Evolutionary conservation across 108 stramenopile genomes (phyloP).

Genomic region (Cyclostephanos invisitatus): DNA sequence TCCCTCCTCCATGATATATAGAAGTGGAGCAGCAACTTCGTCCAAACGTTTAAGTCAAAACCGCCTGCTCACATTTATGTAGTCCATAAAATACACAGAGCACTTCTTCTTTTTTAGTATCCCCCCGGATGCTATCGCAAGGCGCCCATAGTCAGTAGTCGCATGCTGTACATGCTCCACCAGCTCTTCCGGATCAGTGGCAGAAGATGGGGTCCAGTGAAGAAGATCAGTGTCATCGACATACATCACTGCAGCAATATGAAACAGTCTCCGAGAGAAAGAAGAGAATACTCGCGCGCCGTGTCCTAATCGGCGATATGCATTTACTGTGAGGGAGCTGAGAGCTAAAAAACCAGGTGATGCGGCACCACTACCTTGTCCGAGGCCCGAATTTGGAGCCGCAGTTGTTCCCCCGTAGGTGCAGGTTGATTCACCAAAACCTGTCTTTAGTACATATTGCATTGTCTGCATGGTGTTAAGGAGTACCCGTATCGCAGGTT

Average conservation of each 20-base stretch:
- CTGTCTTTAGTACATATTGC: constrained; percentile 12
- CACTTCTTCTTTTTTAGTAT: constrained; percentile 18
- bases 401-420: constrained; percentile 2
- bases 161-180: background rate
- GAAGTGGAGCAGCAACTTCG: background rate
- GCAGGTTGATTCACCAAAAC: background rate
- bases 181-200: background rate
- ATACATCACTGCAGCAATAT: constrained; percentile 4
- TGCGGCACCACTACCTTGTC: constrained; percentile 20
- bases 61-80: background rate
- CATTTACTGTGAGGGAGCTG: constrained; percentile 6
- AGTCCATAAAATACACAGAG: constrained; percentile 7
- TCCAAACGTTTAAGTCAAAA: background rate
- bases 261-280: background rate
- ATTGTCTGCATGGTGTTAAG: constrained; percentile 14
- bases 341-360: constrained; percentile 9
- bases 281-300: background rate
- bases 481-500: background rate
- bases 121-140: constrained; percentile 8
- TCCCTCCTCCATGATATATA: background rate
- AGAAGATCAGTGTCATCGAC: constrained; percentile 18
- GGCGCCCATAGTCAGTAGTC: background rate
- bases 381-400: constrained; percentile 9
- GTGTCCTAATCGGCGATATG: constrained; percentile 9
- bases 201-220: background rate